phyloP scores from a whole-genome alignment of 768 basidiomycete genomes.

The Lactifluus piperatus region DNA sequence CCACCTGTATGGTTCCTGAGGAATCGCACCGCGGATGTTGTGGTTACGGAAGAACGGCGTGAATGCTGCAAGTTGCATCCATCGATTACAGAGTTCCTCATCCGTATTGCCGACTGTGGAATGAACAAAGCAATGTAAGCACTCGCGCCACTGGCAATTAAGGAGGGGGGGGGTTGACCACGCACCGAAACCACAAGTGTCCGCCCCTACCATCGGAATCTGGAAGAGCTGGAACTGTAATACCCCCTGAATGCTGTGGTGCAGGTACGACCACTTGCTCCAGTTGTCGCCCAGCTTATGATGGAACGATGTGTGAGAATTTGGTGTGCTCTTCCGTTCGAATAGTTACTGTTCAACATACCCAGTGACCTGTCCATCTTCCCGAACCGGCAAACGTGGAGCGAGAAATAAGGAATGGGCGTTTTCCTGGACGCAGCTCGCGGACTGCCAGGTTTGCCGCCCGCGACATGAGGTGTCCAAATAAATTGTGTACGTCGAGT shows the following conservation, averaged over 20 bases:
- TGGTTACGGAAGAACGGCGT: slow-evolving; percentile 80
- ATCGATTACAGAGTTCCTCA: slow-evolving; percentile 75
- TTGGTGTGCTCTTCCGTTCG: not conserved
- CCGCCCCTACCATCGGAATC: slow-evolving; percentile 77
- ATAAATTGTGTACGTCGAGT: slow-evolving; percentile 62
- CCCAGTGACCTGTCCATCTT: slow-evolving; percentile 69
- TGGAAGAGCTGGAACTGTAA: slow-evolving; percentile 81
- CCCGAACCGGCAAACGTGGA: slow-evolving; percentile 63
- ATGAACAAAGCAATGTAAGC: not conserved
- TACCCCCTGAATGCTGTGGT: slow-evolving; percentile 61
- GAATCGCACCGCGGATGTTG: slow-evolving; percentile 51
- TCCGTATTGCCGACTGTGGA: slow-evolving; percentile 49
- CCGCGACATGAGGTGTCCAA: slow-evolving; percentile 63
- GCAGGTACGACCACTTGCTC: slow-evolving; percentile 67
- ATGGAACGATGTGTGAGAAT: not conserved
- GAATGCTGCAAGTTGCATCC: slow-evolving; percentile 84
- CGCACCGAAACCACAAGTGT: slow-evolving; percentile 59
- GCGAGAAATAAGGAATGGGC: slow-evolving; percentile 65
- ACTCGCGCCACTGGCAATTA: no score
- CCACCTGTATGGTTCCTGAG: slow-evolving; percentile 81
- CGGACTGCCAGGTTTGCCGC: slow-evolving; percentile 53
- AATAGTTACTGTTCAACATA: slow-evolving; percentile 23
- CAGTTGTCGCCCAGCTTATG: slow-evolving; percentile 65
- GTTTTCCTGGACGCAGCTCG: slow-evolving; percentile 44
- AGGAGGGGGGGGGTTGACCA: slow-evolving; percentile 14